phyloP scores from a whole-genome alignment of 2,329 filamentous ascomycete species.

The Botrytis fabae region DNA sequence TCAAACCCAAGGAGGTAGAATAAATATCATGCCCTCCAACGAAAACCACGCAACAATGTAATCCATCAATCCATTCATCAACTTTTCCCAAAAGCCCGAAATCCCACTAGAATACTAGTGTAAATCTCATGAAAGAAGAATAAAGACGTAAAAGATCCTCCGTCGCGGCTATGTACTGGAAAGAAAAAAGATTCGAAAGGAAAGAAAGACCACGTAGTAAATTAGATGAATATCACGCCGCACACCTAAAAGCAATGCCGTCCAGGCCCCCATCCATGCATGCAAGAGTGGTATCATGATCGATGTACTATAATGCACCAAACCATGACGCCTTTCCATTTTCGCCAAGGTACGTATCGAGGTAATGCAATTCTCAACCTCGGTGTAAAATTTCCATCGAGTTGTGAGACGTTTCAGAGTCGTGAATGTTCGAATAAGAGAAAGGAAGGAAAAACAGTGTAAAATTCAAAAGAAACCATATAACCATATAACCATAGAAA shows the following conservation, averaged over 20 bases:
- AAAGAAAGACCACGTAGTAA: conserved; percentile 2
- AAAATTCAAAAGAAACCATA: not conserved
- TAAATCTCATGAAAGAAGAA: not conserved
- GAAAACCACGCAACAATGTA: not conserved
- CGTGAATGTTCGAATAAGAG: not conserved
- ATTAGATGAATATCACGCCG: conserved; percentile 17
- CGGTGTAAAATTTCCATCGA: not conserved
- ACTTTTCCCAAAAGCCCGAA: not conserved
- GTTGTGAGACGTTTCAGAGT: conserved; percentile 2
- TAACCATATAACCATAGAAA: not conserved
- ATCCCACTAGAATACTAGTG: not conserved
- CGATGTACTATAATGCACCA: conserved; percentile 20
- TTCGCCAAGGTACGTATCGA: conserved; percentile 20
- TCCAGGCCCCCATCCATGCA: conserved; percentile 18
- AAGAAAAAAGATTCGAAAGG: conserved; percentile 9
- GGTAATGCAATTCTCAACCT: conserved; percentile 13
- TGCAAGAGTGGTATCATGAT: conserved; percentile 21
- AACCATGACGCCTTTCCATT: conserved; percentile 18
- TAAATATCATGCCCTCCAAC: not conserved
- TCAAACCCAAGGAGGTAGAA: not conserved
- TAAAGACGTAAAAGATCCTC: not conserved
- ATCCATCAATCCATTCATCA: not conserved
- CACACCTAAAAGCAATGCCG: conserved; percentile 20
- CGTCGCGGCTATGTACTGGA: conserved; percentile 13
- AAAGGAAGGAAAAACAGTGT: not conserved